Conservation (phyloP, 352 stramenopile genomes). For the Globisporangium spiculum region DNA sequence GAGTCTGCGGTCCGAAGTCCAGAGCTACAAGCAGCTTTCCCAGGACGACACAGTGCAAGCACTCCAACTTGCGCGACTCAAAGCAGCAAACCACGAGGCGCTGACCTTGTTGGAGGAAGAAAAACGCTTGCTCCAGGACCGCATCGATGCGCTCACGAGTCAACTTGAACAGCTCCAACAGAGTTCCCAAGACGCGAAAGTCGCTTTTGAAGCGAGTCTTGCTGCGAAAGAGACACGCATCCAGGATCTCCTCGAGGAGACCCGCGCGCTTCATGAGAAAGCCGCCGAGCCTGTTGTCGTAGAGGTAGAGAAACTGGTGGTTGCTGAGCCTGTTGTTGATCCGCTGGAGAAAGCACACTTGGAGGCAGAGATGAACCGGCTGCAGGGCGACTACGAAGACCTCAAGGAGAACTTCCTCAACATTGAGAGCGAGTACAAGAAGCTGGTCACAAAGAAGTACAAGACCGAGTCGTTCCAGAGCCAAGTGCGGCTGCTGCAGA, state of each 20-base stretch:
- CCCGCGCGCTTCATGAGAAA: conserved; percentile 19
- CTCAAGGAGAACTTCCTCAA: conserved; percentile 22
- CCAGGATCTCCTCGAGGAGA: conserved; percentile 32
- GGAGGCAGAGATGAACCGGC: conserved; percentile 27
- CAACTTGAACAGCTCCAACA: conserved; percentile 12
- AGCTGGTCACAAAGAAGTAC: conserved; percentile 62
- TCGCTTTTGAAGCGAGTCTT: conserved; percentile 21
- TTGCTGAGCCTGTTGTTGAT: conserved; percentile 11
- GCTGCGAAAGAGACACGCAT: conserved; percentile 16
- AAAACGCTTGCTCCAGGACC: conserved; percentile 41
- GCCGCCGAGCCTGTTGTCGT: not conserved
- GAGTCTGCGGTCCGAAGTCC: conserved; percentile 27
- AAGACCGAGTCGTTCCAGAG: conserved; percentile 76
- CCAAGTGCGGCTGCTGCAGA: conserved; percentile 59
- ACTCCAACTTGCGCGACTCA: conserved; percentile 63
- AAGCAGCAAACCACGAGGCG: conserved; percentile 56
- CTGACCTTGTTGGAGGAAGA: conserved; percentile 56
- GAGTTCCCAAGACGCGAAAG: not conserved
- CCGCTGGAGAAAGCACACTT: conserved; percentile 6
- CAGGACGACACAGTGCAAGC: conserved; percentile 75
- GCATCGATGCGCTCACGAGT: conserved; percentile 18
- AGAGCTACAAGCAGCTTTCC: conserved; percentile 44
- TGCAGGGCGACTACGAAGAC: conserved; percentile 29
- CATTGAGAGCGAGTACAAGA: conserved; percentile 50
- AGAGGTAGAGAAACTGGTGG: conserved; percentile 10